Evolutionary conservation across 2,329 filamentous ascomycete genomes (phyloP).

Genomic region (Botrytis cinerea): DNA sequence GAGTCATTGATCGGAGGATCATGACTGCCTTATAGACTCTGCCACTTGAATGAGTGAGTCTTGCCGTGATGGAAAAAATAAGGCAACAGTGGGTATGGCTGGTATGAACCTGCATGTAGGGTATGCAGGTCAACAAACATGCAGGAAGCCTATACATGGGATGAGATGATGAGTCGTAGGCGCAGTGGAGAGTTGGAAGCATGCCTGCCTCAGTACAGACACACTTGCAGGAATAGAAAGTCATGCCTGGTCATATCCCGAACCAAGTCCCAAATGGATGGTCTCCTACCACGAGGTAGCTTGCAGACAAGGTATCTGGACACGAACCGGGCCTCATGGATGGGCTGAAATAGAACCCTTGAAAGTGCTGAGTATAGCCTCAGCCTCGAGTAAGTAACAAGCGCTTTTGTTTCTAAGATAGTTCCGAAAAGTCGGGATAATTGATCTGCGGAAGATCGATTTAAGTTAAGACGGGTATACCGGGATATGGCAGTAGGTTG

Average conservation of each 20-base stretch:
- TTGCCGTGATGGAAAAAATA: constrained; percentile 29
- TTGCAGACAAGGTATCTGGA: constrained; percentile 19
- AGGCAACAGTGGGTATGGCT: constrained; percentile 36
- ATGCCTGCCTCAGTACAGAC: constrained; percentile 27
- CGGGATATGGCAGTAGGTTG: constrained; percentile 20
- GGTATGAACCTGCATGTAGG: constrained; percentile 29
- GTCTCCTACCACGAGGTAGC: constrained; percentile 32
- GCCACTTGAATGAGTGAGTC: constrained; percentile 28
- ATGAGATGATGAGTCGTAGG: constrained; percentile 32
- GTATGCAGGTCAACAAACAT: constrained; percentile 38
- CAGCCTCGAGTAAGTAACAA: constrained; percentile 24
- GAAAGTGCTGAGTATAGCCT: constrained; percentile 25
- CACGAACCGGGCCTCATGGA: constrained; percentile 15
- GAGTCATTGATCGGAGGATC: constrained; percentile 39
- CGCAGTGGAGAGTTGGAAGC: constrained; percentile 32
- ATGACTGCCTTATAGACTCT: constrained; percentile 41
- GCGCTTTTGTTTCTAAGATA: constrained; percentile 15
- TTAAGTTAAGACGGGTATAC: constrained; percentile 23
- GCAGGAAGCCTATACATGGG: constrained; percentile 35
- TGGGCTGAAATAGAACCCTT: constrained; percentile 26
- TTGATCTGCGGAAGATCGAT: constrained; percentile 25
- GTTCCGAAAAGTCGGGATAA: constrained; percentile 24
- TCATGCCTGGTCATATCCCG: constrained; percentile 23
- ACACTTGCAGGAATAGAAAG: constrained; percentile 26
- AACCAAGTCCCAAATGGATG: constrained; percentile 35